Conservation (phyloP, 164 flowering plant genomes). For the Vitis riparia region DNA sequence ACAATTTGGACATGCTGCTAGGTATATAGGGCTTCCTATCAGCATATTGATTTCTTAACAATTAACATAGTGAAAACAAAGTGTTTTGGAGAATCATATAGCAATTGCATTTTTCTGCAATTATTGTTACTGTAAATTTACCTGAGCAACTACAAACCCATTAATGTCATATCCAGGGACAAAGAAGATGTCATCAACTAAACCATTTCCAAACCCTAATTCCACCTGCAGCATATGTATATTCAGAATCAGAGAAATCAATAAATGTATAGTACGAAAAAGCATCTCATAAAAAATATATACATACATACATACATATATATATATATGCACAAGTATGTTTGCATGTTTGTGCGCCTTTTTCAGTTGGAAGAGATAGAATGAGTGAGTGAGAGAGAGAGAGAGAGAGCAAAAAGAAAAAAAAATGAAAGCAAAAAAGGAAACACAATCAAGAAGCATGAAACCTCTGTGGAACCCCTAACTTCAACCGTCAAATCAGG, state of each 20-base stretch:
- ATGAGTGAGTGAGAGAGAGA: background rate
- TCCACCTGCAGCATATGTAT: constrained; percentile 63
- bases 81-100: no score
- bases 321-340: no score
- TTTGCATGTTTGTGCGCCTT: no score
- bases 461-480: constrained; percentile 83
- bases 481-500: constrained; percentile 67
- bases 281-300: background rate
- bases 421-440: background rate
- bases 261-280: background rate
- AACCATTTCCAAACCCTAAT: constrained; percentile 80
- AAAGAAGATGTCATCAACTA: constrained; percentile 76
- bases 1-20: no score
- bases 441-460: constrained; percentile 3
- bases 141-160: constrained; percentile 97
- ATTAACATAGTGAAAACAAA: no score
- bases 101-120: constrained; percentile 1
- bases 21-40: no score
- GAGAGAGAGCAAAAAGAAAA: background rate
- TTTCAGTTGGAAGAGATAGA: background rate
- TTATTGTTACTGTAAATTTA: constrained; percentile 20
- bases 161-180: constrained; percentile 80
- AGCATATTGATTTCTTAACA: background rate
- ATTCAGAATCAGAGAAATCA: background rate
- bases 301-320: background rate